These are phyloP conservation scores for Colletotrichum tabaci DNA, from an alignment of 2,329 filamentous ascomycete species.

Conservation along the genomic window DNA sequence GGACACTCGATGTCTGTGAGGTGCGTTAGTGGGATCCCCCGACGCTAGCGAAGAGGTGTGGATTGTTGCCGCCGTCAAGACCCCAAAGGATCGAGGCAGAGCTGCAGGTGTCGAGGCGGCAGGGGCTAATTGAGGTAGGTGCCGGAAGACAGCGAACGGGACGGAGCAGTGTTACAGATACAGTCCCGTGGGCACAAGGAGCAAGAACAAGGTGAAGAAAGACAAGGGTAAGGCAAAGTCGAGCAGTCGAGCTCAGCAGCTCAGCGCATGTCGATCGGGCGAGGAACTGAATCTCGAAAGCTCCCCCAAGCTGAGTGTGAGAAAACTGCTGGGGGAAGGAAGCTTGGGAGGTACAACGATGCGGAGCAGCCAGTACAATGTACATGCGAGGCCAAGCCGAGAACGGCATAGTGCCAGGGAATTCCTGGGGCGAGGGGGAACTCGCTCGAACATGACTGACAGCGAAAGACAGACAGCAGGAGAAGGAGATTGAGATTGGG, in stretches of 20 bases:
- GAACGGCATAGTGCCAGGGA: slow-evolving; percentile 33
- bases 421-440: slow-evolving; percentile 33
- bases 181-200: slow-evolving; percentile 13
- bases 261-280: slow-evolving; percentile 14
- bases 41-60: slow-evolving; percentile 19
- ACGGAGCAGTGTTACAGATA: slow-evolving; percentile 34
- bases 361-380: slow-evolving; percentile 34
- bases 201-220: not conserved
- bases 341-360: slow-evolving; percentile 35
- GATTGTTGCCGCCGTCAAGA: slow-evolving; percentile 7
- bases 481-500: slow-evolving; percentile 17
- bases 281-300: slow-evolving; percentile 27
- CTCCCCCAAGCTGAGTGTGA: slow-evolving; percentile 15
- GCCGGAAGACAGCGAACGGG: slow-evolving; percentile 1
- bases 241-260: not conserved
- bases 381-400: slow-evolving; percentile 36
- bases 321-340: slow-evolving; percentile 37
- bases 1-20: slow-evolving; percentile 33
- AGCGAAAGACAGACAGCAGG: slow-evolving; percentile 36
- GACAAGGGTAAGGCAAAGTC: not conserved
- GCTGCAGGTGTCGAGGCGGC: slow-evolving; percentile 9
- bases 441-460: slow-evolving; percentile 28
- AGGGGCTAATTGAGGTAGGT: not conserved
- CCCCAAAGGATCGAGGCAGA: slow-evolving; percentile 6
- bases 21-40: slow-evolving; percentile 30